Conservation (phyloP, 495 filamentous ascomycete genomes). For the Xylaria palmicola region DNA sequence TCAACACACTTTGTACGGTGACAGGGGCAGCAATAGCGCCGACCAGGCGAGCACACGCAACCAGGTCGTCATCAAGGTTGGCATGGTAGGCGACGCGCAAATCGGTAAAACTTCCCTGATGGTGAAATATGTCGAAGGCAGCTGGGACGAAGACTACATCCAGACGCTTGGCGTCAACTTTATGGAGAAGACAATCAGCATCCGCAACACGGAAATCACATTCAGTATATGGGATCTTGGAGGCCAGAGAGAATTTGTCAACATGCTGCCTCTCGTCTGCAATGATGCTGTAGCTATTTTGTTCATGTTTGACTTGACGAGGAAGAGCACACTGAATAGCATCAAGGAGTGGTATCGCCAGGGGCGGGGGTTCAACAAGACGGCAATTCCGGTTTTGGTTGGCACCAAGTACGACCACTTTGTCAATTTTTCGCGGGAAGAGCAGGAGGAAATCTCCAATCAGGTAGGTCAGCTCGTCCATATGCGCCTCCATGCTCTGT, state of each 20-base stretch:
- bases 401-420: slow-evolving; percentile 99
- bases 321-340: slow-evolving; percentile 96
- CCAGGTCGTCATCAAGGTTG: slow-evolving; percentile 97
- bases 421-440: slow-evolving; percentile 94
- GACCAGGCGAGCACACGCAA: slow-evolving; percentile 60
- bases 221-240: slow-evolving; percentile 99
- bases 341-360: slow-evolving; percentile 99
- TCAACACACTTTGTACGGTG: slow-evolving; percentile 27
- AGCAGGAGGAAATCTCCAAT: slow-evolving; percentile 96
- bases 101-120: slow-evolving; percentile 98
- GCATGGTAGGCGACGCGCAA: slow-evolving; percentile 98
- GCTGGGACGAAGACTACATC: slow-evolving; percentile 99
- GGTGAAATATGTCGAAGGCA: slow-evolving; percentile 99
- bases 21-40: slow-evolving; percentile 39
- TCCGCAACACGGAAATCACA: slow-evolving; percentile 99
- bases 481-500: neutral
- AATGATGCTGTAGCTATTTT: slow-evolving; percentile 98
- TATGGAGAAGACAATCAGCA: slow-evolving; percentile 99
- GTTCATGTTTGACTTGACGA: slow-evolving; percentile 98
- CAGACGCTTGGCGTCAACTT: slow-evolving; percentile 98
- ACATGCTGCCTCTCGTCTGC: slow-evolving; percentile 97
- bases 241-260: slow-evolving; percentile 97
- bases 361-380: slow-evolving; percentile 98
- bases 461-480: slow-evolving; percentile 58
- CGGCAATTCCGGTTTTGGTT: slow-evolving; percentile 93